These are phyloP conservation scores for Pulveroboletus sp. DNA, from an alignment of 768 basidiomycete genomes.

Conservation along the genomic window DNA sequence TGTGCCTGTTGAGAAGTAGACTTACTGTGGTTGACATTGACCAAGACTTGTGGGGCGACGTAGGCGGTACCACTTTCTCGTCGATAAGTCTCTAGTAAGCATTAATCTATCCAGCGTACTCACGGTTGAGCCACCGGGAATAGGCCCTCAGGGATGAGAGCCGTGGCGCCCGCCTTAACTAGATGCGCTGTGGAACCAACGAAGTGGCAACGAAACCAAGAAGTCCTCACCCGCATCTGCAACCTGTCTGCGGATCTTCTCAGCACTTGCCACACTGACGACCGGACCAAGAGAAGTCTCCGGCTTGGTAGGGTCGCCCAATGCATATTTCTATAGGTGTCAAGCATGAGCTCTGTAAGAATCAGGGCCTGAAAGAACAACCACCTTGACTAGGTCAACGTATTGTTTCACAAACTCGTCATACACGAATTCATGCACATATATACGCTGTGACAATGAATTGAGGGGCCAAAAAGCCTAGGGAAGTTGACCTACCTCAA, in stretches of 20 bases:
- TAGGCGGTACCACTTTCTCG: conserved; percentile 66
- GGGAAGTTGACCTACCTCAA: conserved; percentile 58
- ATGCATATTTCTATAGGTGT: conserved; percentile 57
- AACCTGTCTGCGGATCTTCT: conserved; percentile 81
- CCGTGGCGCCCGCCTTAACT: conserved; percentile 77
- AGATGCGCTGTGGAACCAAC: neutral
- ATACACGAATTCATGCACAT: conserved; percentile 83
- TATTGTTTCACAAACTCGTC: conserved; percentile 74
- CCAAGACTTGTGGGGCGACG: conserved; percentile 86
- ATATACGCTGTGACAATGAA: conserved; percentile 62
- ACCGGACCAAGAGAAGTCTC: conserved; percentile 89
- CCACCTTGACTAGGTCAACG: conserved; percentile 68
- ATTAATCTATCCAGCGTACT: conserved; percentile 21
- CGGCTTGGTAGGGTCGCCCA: conserved; percentile 77
- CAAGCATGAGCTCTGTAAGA: neutral
- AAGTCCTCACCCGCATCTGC: conserved; percentile 64
- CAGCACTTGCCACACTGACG: conserved; percentile 81
- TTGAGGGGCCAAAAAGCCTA: neutral
- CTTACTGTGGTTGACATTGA: conserved; percentile 86
- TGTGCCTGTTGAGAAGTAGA: conserved; percentile 10
- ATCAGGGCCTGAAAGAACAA: neutral
- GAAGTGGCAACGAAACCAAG: neutral
- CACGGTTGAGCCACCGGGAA: conserved; percentile 69
- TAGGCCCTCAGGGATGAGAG: conserved; percentile 61
- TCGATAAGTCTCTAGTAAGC: neutral